Percentiles rank a stretch among this genome's conserved stretches.
Conservation (phyloP, 1,284 basidiomycete genomes). For the Coriolopsis trogii region DNA sequence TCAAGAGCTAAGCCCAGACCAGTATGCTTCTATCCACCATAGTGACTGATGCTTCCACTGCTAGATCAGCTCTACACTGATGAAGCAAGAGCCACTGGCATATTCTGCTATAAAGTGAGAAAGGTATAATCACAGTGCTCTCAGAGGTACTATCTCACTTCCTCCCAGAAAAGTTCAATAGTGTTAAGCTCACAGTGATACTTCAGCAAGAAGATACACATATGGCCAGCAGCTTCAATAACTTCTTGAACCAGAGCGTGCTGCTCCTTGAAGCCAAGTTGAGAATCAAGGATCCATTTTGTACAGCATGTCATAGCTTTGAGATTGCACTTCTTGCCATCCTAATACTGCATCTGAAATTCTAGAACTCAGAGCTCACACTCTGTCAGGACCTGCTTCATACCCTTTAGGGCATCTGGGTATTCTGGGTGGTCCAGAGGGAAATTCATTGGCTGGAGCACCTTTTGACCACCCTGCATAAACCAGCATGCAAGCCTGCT, state of each 20-base stretch:
- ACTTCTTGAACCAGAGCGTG: slow-evolving; percentile 32
- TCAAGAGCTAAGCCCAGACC: slow-evolving; percentile 24
- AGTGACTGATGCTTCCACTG: slow-evolving; percentile 30
- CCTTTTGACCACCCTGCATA: slow-evolving; percentile 24
- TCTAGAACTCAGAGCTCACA: slow-evolving; percentile 27
- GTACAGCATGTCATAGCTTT: slow-evolving; percentile 11
- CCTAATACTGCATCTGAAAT: slow-evolving; percentile 31
- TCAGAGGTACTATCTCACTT: slow-evolving; percentile 30
- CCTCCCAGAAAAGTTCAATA: slow-evolving; percentile 36
- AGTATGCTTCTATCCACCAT: slow-evolving; percentile 32
- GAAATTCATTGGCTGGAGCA: slow-evolving; percentile 39
- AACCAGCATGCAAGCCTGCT: slow-evolving; percentile 40
- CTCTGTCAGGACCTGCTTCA: slow-evolving; percentile 37
- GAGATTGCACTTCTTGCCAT: slow-evolving; percentile 16
- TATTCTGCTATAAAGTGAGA: slow-evolving; percentile 25
- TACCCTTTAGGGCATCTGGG: slow-evolving; percentile 38
- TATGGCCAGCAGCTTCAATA: slow-evolving; percentile 24
- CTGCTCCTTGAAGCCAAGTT: slow-evolving; percentile 37
- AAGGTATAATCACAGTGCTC: slow-evolving; percentile 32
- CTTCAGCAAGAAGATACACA: slow-evolving; percentile 30
- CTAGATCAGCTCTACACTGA: slow-evolving; percentile 27
- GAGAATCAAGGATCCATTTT: slow-evolving; percentile 5
- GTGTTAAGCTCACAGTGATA: slow-evolving; percentile 30
- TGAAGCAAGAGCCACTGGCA: slow-evolving; percentile 24
- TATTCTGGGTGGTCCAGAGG: slow-evolving; percentile 31